A percentile compares a stretch with the other conserved stretches of the same genome.
Conservation (phyloP, 2,329 filamentous ascomycete species). For the Alternaria arbusti region DNA sequence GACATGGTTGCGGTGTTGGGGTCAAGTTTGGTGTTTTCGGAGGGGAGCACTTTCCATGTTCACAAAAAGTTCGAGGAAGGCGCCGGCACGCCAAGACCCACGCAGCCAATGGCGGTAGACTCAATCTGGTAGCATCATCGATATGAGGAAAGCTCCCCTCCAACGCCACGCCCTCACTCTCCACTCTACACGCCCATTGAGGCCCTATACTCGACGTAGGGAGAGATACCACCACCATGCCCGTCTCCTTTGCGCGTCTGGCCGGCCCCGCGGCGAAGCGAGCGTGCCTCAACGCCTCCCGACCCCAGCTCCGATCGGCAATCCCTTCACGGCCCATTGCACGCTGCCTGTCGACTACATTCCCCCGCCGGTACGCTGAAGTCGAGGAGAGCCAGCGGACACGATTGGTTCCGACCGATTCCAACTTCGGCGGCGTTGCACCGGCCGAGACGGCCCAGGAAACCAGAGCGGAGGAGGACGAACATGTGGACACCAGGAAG, state of each 20-base stretch:
- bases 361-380: conserved; percentile 68
- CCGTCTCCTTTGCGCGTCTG: conserved; percentile 73
- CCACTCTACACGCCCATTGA: conserved; percentile 45
- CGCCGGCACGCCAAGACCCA: conserved; percentile 31
- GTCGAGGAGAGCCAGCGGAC: conserved; percentile 58
- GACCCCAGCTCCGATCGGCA: conserved; percentile 49
- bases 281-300: conserved; percentile 63
- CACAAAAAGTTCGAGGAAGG: conserved; percentile 34
- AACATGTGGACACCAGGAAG: conserved; percentile 70
- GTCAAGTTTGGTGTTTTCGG: conserved; percentile 20
- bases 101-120: conserved; percentile 36
- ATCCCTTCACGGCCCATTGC: conserved; percentile 54
- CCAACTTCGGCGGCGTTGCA: conserved; percentile 63
- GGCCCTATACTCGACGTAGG: conserved; percentile 38
- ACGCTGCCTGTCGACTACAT: conserved; percentile 71
- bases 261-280: conserved; percentile 74
- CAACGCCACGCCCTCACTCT: conserved; percentile 41
- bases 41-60: conserved; percentile 20
- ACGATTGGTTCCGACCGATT: conserved; percentile 69
- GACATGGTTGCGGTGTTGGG: conserved; percentile 50
- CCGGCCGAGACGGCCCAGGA: conserved; percentile 53
- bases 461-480: conserved; percentile 55
- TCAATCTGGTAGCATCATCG: conserved; percentile 40
- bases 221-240: conserved; percentile 62
- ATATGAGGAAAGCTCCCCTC: conserved; percentile 34